Conservation (phyloP, 495 filamentous ascomycete species). For the Penicillium psychrofluorescens region DNA sequence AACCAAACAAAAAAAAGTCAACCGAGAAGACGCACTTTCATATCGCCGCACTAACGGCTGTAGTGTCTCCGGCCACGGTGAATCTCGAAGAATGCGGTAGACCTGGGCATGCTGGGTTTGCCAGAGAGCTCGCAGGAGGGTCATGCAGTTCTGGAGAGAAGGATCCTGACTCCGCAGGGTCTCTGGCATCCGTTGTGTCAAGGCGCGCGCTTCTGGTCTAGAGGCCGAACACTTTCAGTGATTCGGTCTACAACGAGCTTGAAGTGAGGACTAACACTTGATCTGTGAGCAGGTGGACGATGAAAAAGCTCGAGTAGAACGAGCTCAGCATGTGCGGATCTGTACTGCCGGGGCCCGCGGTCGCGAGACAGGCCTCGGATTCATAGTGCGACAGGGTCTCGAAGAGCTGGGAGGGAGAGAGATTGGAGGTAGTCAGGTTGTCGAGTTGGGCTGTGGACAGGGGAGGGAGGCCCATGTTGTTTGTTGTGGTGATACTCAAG, state of each 20-base stretch:
- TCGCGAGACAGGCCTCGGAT: slow-evolving; percentile 28
- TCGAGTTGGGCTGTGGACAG: slow-evolving; percentile 33
- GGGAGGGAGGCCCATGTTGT: slow-evolving; percentile 26
- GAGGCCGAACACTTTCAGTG: neutral
- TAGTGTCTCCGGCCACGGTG: slow-evolving; percentile 36
- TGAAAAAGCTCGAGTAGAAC: slow-evolving; percentile 45
- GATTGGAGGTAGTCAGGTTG: slow-evolving; percentile 23
- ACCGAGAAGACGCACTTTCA: slow-evolving; percentile 22
- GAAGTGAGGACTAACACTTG: slow-evolving; percentile 32
- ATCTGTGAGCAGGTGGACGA: slow-evolving; percentile 44
- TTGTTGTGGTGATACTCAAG: slow-evolving; percentile 6
- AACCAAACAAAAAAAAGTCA: neutral
- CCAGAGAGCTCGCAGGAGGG: slow-evolving; percentile 43
- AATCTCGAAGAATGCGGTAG: slow-evolving; percentile 33
- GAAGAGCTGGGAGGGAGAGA: slow-evolving; percentile 34
- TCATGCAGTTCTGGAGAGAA: slow-evolving; percentile 36
- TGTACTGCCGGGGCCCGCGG: slow-evolving; percentile 4
- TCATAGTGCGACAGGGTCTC: slow-evolving; percentile 40
- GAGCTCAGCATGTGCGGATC: slow-evolving; percentile 29
- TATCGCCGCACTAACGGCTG: slow-evolving; percentile 34
- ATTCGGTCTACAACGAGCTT: neutral
- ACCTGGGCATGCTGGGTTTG: slow-evolving; percentile 36
- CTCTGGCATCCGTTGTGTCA: slow-evolving; percentile 42
- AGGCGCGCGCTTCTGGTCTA: slow-evolving; percentile 46
- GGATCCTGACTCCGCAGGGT: slow-evolving; percentile 28